Evolutionary conservation across 768 basidiomycete genomes (phyloP).

Genomic region (Naematelia aurantialba): DNA sequence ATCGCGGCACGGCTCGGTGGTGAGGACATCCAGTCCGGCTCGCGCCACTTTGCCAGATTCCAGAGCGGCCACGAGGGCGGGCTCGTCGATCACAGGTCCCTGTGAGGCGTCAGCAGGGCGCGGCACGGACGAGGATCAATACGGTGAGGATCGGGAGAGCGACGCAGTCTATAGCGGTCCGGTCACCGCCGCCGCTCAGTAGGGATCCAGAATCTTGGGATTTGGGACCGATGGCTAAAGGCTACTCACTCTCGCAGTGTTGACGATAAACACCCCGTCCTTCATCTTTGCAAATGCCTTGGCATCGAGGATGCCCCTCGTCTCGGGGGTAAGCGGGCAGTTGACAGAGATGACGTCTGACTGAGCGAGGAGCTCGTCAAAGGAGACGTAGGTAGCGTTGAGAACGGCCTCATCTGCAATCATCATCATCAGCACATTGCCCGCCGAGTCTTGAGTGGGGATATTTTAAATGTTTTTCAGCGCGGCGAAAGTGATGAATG

Average conservation of each 20-base stretch:
- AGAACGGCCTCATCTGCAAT: constrained; percentile 15
- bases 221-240: too few relatives aligned
- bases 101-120: background rate
- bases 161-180: background rate
- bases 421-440: background rate
- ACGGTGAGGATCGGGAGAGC: background rate
- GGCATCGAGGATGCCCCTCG: constrained; percentile 67
- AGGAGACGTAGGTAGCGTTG: constrained; percentile 13
- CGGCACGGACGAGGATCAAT: background rate
- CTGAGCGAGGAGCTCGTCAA: constrained; percentile 21
- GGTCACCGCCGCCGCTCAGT: too few relatives aligned
- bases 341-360: constrained; percentile 26
- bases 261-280: constrained; percentile 69
- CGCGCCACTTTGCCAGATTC: constrained; percentile 17
- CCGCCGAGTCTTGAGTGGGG: background rate
- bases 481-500: too few relatives aligned
- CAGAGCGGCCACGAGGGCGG: constrained; percentile 11
- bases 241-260: constrained; percentile 61
- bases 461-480: too few relatives aligned
- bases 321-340: constrained; percentile 65
- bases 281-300: constrained; percentile 70
- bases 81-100: constrained; percentile 15
- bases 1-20: constrained; percentile 57
- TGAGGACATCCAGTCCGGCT: constrained; percentile 77
- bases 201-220: too few relatives aligned